These are phyloP conservation scores for Nigrospora sphaerica DNA, from an alignment of 2,329 filamentous ascomycete species.

Conservation along the genomic window DNA sequence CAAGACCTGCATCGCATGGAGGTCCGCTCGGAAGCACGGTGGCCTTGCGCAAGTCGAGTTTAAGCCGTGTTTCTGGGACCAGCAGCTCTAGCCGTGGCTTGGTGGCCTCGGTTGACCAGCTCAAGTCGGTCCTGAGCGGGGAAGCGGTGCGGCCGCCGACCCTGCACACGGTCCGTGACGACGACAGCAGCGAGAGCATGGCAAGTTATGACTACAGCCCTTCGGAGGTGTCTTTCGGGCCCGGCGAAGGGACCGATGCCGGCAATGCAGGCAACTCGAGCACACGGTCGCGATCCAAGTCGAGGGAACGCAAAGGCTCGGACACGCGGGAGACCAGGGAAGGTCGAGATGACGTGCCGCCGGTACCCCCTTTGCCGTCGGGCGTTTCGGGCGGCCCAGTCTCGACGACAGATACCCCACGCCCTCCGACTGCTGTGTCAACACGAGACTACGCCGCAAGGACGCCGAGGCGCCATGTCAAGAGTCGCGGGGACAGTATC, in stretches of 20 bases:
- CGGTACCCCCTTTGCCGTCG: conserved; percentile 47
- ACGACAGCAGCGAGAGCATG: conserved; percentile 59
- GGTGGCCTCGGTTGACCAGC: conserved; percentile 55
- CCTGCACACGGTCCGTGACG: conserved; percentile 30
- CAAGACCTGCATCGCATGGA: conserved; percentile 39
- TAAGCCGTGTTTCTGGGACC: conserved; percentile 39
- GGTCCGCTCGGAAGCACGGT: conserved; percentile 26
- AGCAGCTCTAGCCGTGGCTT: conserved; percentile 38
- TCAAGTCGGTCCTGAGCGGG: conserved; percentile 54
- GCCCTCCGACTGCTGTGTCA: conserved; percentile 17
- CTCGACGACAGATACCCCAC: conserved; percentile 11
- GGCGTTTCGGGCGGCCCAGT: conserved; percentile 15
- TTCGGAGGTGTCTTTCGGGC: conserved; percentile 60
- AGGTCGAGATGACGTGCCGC: conserved; percentile 37
- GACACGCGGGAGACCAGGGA: conserved; percentile 20
- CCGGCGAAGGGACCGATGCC: conserved; percentile 22
- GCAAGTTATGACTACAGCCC: conserved; percentile 61
- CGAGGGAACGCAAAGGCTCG: conserved; percentile 18
- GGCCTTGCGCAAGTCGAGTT: conserved; percentile 46
- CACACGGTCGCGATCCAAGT: conserved; percentile 16
- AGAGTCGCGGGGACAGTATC: conserved; percentile 21
- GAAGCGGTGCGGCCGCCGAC: conserved; percentile 33
- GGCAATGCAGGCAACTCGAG: conserved; percentile 10
- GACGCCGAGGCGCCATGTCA: conserved; percentile 14
- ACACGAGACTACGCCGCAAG: conserved; percentile 28